Base-by-base conservation (phyloP, 148 eudicot species). In the Cornus suecica region DNA sequence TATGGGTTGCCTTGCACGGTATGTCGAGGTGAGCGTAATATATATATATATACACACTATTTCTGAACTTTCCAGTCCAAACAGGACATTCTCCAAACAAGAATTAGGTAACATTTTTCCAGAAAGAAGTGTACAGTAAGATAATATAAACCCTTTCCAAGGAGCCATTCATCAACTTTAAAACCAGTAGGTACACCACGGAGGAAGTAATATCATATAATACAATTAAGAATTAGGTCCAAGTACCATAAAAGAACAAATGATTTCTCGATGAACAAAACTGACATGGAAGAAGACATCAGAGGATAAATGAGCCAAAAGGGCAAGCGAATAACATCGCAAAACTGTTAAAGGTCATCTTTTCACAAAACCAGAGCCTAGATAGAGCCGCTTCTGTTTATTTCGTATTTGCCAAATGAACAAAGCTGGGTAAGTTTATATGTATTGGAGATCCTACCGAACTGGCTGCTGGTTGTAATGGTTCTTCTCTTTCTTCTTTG, bases 401-500 rank as follows among this genome's bases (percentile, higher is more conserved):
- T 60, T 65, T 24, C 5, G 52, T 2, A 52, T 48, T 48, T 22
- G 41, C 61, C 23, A 69, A n/a, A 76, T 37, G 75, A 71, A n/a
- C 24, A 37, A 6, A 30, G 65, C 34, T 29, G 16, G 67, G 51
- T 23, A 10, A 13, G 56, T 65, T 66, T 34, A 26, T 28, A 28
- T 72, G 24, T 27, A 32, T 23, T 11, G 32, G 48, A 22, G 58
- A 3, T 28, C 64, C 72, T 79, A 88, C 80, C 91, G 58, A 22
- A 86, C 86, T 1, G 91, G 91, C 73, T 88, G 91, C 78, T 88
- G 91, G 83, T 88, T 88, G 82, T 88, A 88, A 74, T 86, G 89
- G 78, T 80, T 88, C 81, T 88, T 88, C 86, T 86, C 91, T 76
- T 88, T 88, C 91, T 86, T 88, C 80, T 88, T 88, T 10, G 91